Evolutionary conservation across 805 yeast genomes (phyloP).

Genomic region (Barnettozyma vustinii): DNA sequence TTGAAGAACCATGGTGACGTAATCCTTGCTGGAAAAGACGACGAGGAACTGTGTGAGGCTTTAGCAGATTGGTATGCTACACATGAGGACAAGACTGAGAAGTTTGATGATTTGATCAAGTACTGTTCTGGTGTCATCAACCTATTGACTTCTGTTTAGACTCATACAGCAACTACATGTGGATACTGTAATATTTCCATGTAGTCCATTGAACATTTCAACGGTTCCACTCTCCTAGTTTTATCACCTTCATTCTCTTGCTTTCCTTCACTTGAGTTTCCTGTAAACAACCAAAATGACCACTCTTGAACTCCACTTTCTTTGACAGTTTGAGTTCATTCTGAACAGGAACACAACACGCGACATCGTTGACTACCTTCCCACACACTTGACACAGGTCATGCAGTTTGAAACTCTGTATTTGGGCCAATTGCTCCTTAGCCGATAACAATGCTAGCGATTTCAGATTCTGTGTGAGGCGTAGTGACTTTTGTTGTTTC

Average conservation of each 20-base stretch:
- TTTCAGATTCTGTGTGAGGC: neutral
- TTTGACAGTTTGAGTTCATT: neutral
- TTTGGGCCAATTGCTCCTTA: neutral
- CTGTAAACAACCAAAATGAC: conserved; percentile 22
- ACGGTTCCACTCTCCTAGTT: conserved; percentile 10
- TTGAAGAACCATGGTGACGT: conserved; percentile 81
- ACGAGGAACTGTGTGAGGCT: conserved; percentile 38
- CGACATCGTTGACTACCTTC: conserved; percentile 2
- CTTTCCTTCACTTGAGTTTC: neutral
- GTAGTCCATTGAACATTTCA: neutral
- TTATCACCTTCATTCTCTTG: conserved; percentile 13
- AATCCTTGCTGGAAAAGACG: conserved; percentile 33
- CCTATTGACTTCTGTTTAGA: conserved; percentile 38
- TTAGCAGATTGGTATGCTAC: conserved; percentile 44
- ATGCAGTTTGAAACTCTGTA: conserved; percentile 1
- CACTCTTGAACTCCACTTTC: neutral
- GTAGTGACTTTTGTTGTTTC: neutral
- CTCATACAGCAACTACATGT: neutral
- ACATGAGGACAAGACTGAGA: conserved; percentile 37
- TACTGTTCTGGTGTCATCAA: conserved; percentile 77
- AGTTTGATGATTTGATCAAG: conserved; percentile 63
- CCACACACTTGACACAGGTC: conserved; percentile 14
- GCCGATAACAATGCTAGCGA: neutral
- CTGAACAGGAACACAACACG: conserved; percentile 14
- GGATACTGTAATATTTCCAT: neutral